These are phyloP conservation scores for Pseudogymnoascus pannorum DNA, from an alignment of 2,329 filamentous ascomycete genomes.

Conservation along the genomic window DNA sequence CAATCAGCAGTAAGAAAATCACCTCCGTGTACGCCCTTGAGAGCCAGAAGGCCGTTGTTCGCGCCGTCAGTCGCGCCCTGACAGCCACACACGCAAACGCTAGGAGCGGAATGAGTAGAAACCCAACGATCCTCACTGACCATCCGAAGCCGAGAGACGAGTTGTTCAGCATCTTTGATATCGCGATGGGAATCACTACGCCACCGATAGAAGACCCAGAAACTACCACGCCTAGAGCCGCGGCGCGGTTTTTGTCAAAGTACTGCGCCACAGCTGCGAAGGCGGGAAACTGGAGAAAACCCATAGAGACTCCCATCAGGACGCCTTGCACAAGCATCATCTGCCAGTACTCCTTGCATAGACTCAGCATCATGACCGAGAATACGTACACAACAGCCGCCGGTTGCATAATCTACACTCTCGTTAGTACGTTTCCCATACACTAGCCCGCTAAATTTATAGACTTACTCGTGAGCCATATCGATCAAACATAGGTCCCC, in stretches of 20 bases:
- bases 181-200: constrained; percentile 53
- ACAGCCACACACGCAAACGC: constrained; percentile 36
- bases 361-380: constrained; percentile 52
- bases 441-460: constrained; percentile 22
- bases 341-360: constrained; percentile 47
- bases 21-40: constrained; percentile 28
- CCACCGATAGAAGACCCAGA: constrained; percentile 38
- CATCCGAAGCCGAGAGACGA: constrained; percentile 42
- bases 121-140: constrained; percentile 46
- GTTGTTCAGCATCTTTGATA: constrained; percentile 42
- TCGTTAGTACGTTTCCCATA: constrained; percentile 25
- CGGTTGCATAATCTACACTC: constrained; percentile 22
- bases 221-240: constrained; percentile 39
- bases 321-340: constrained; percentile 41
- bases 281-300: constrained; percentile 35
- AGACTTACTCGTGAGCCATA: constrained; percentile 46
- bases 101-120: constrained; percentile 39
- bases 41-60: constrained; percentile 20
- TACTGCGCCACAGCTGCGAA: constrained; percentile 38
- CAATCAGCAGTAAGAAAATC: constrained; percentile 28
- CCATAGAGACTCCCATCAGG: constrained; percentile 36
- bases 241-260: constrained; percentile 35
- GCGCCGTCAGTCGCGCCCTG: constrained; percentile 37
- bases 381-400: constrained; percentile 45
- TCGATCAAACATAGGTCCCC: constrained; percentile 54